Conservation (phyloP, 1,139 yeast genomes). For the Arxiozyma heterogenica region DNA sequence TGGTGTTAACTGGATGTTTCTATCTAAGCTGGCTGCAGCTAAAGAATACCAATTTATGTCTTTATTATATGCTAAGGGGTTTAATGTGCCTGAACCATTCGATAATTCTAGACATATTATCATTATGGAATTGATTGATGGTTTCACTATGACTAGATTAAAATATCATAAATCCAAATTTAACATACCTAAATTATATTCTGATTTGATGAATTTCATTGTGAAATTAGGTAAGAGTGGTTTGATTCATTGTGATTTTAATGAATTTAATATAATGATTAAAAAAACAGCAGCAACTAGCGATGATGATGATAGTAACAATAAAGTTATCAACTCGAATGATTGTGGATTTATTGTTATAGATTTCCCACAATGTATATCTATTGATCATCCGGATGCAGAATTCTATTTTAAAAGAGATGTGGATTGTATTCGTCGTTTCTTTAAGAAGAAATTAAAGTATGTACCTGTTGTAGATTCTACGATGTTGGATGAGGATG, state of each 20-base stretch:
- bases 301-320: constrained; percentile 42
- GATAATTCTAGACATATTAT: constrained; percentile 89
- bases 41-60: constrained; percentile 87
- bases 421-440: constrained; percentile 77
- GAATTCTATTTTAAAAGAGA: constrained; percentile 82
- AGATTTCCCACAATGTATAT: constrained; percentile 97
- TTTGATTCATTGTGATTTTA: constrained; percentile 91
- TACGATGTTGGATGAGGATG: constrained; percentile 65
- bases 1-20: constrained; percentile 76
- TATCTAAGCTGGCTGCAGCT: constrained; percentile 82
- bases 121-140: constrained; percentile 83
- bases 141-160: constrained; percentile 81
- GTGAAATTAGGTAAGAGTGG: constrained; percentile 82
- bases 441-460: constrained; percentile 69
- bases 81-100: constrained; percentile 78
- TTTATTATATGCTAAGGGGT: constrained; percentile 62
- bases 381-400: constrained; percentile 86
- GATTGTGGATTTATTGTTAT: constrained; percentile 74
- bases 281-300: constrained; percentile 37
- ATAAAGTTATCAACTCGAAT: constrained; percentile 39
- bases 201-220: constrained; percentile 77
- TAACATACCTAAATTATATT: constrained; percentile 62
- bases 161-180: constrained; percentile 42
- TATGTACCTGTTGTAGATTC: constrained; percentile 58
- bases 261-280: constrained; percentile 90